These are phyloP conservation scores for Nitzschia sp. DNA, from an alignment of 108 stramenopile species.

Conservation along the genomic window DNA sequence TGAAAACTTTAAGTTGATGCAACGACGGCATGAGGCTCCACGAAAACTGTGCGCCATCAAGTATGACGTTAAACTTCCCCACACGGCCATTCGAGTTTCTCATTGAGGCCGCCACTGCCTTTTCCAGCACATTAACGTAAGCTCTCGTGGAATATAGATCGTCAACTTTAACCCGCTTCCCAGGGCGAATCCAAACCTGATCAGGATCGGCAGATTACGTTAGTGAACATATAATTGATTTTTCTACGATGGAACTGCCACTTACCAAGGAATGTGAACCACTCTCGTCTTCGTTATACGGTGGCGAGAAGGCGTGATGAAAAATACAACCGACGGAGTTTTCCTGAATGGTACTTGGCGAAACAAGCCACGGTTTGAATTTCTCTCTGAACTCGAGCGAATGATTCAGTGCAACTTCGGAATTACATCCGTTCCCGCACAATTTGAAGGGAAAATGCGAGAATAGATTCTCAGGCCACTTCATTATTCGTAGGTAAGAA, in stretches of 20 bases:
- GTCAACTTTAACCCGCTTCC: conserved; percentile 29
- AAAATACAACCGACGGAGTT: conserved; percentile 67
- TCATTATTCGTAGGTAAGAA: conserved; percentile 44
- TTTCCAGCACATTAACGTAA: conserved; percentile 56
- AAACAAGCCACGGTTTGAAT: conserved; percentile 67
- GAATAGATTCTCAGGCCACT: conserved; percentile 43
- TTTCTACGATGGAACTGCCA: too few relatives aligned
- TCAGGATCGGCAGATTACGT: too few relatives aligned
- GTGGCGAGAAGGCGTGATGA: conserved; percentile 54
- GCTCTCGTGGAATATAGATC: conserved; percentile 43
- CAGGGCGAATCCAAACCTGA: conserved; percentile 62
- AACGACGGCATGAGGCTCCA: conserved; percentile 48
- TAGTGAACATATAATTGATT: too few relatives aligned
- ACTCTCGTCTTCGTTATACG: conserved; percentile 11
- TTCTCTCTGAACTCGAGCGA: conserved; percentile 74
- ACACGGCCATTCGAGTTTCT: conserved; percentile 49
- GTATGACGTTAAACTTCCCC: conserved; percentile 71
- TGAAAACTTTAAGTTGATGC: conserved; percentile 41
- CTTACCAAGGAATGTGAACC: conserved; percentile 48
- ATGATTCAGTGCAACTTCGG: conserved; percentile 59
- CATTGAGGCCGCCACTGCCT: conserved; percentile 56
- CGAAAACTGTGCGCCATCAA: conserved; percentile 55
- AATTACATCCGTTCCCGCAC: conserved; percentile 56
- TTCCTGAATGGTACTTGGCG: conserved; percentile 48
- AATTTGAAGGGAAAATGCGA: conserved; percentile 65